Evolutionary conservation across 768 basidiomycete species (phyloP), one percentile per base, ranked within the genome.

Genomic region (Exidia glandulosa): DNA sequence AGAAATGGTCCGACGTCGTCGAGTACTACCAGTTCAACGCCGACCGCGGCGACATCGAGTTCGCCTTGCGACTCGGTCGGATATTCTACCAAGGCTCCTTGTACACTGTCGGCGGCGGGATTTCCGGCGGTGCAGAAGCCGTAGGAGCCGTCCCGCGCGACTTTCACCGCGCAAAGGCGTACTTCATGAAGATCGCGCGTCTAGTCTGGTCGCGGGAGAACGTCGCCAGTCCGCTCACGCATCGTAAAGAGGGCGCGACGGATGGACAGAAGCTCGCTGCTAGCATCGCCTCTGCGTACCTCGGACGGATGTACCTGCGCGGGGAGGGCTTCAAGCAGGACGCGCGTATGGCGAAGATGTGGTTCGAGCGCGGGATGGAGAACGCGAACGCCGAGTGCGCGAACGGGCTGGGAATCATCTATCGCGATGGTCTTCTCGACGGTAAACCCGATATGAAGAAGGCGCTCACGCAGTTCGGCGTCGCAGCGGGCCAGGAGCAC

Each of bases 1-100:
- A 96, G 70, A 94, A 90, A 14, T 94, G 93, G 88, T 85, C 89
- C 63, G 90, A 96, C 67, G 82, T 95, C 55, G 75, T 96, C 32
- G 91, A 96, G 70, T 95, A 92, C 69, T 95, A 94, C 66, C 63
- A 94, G 88, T 99, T 95, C 73, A 95, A 97, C 56, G 91, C 95
- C 6, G 93, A 97, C 66, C 84, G 93, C 31, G 92, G 91, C 29
- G 90, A 94, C 65, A 83, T 83, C 56, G 85, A 87, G 63, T 95
- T 91, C 69, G 91, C 93, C 2, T 93, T 89, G 71, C 84, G 90
- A 19, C 81, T 98, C 2, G 96, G 93, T n/a, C 87, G 91, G 72
- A 89, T 98, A 9, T 95, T 87, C 73, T 98, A 99, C 68, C 89
- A 94, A 68, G 96, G 96, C 19, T 93, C 90, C 61, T 87, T 97